Conservation (phyloP, 257 asterid species). For the Apocynum venetum region DNA sequence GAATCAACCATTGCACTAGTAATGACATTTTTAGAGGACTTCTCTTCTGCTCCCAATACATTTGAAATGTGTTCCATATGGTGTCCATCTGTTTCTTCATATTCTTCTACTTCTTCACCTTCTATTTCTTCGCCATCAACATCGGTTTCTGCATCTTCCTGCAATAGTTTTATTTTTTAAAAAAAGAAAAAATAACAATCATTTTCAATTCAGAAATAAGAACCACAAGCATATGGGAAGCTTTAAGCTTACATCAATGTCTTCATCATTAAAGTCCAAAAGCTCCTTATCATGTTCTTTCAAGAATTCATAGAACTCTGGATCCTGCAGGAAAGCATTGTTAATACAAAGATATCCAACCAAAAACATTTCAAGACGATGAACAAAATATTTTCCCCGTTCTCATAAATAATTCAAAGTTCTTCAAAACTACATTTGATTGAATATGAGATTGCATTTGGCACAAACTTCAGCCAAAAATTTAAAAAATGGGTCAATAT, state of each 20-base stretch:
- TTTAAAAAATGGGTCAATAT: not conserved
- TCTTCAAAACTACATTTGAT: not conserved
- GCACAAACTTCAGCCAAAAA: not conserved
- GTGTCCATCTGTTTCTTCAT: constrained; percentile 27
- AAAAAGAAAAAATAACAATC: constrained; percentile 6
- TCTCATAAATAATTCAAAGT: not conserved
- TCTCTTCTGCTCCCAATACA: constrained; percentile 33
- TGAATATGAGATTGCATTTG: not conserved
- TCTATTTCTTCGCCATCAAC: constrained; percentile 29
- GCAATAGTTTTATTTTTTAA: not conserved
- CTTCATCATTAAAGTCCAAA: constrained; percentile 69
- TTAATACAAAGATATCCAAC: constrained; percentile 8
- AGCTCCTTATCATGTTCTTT: constrained; percentile 82
- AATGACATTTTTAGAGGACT: constrained; percentile 50
- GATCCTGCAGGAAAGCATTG: constrained; percentile 53
- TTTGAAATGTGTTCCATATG: constrained; percentile 27
- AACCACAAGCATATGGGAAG: constrained; percentile 5
- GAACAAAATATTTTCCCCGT: not conserved
- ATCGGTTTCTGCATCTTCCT: constrained; percentile 29
- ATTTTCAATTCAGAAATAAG: constrained; percentile 7
- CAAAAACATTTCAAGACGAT: not conserved
- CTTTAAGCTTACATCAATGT: constrained; percentile 51
- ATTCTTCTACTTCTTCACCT: constrained; percentile 25
- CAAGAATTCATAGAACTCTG: constrained; percentile 82
- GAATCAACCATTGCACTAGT: constrained; percentile 84